Evolutionary conservation across 2,329 filamentous ascomycete genomes (phyloP).

Genomic region (Sclerotinia glacialis): DNA sequence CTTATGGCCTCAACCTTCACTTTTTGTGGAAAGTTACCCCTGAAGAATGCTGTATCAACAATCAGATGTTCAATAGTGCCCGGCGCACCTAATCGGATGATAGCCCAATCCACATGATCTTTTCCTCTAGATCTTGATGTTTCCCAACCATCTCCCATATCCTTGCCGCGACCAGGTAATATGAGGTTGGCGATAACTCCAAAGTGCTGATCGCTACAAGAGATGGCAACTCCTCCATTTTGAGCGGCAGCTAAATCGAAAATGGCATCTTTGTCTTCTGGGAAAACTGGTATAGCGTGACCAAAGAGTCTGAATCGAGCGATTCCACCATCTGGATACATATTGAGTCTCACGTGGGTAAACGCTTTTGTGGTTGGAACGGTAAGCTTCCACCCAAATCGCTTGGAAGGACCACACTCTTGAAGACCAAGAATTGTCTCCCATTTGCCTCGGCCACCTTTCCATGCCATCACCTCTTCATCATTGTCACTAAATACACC

Average conservation of each 20-base stretch:
- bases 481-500: conserved; percentile 67
- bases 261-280: conserved; percentile 59
- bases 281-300: conserved; percentile 72
- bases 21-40: conserved; percentile 80
- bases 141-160: conserved; percentile 90
- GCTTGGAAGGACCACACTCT: conserved; percentile 70
- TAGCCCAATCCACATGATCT: conserved; percentile 76
- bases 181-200: conserved; percentile 77
- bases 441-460: conserved; percentile 61
- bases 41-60: conserved; percentile 78
- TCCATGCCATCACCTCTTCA: conserved; percentile 63
- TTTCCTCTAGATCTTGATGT: conserved; percentile 70
- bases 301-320: conserved; percentile 77
- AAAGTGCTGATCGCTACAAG: conserved; percentile 81
- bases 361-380: conserved; percentile 62
- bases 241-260: conserved; percentile 76
- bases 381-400: conserved; percentile 70
- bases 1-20: conserved; percentile 64
- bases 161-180: conserved; percentile 72
- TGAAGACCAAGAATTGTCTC: conserved; percentile 67
- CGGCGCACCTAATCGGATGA: conserved; percentile 67
- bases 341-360: conserved; percentile 76
- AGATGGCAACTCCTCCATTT: conserved; percentile 72
- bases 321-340: conserved; percentile 85
- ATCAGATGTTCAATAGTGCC: conserved; percentile 64